These are phyloP conservation scores for Stagonosporopsis cucurbitacearum DNA, from an alignment of 2,329 filamentous ascomycete species.

Conservation along the genomic window DNA sequence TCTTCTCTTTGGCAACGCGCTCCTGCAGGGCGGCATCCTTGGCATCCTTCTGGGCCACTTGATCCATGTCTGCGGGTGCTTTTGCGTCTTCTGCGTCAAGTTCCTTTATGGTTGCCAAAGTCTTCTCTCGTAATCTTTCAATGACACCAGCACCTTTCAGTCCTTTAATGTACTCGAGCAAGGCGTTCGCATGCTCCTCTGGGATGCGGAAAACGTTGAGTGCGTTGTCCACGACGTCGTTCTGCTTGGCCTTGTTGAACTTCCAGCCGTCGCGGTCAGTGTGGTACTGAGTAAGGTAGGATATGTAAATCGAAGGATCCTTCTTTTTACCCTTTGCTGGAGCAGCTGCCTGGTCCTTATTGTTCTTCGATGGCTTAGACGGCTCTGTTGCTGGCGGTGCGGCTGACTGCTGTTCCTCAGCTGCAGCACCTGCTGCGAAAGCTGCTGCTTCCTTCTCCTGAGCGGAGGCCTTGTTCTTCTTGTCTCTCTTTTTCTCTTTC, in stretches of 20 bases:
- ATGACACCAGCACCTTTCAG: conserved; percentile 75
- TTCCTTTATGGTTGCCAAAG: conserved; percentile 64
- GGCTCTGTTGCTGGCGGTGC: conserved; percentile 1
- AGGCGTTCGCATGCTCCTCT: conserved; percentile 68
- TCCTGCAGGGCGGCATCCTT: conserved; percentile 47
- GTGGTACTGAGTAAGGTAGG: conserved; percentile 80
- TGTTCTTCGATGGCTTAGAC: conserved; percentile 3
- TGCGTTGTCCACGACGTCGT: conserved; percentile 80
- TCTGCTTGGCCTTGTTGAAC: conserved; percentile 94
- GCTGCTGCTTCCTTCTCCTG: conserved; percentile 24
- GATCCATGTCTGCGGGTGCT: conserved; percentile 42
- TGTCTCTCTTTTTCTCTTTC: conserved; percentile 22
- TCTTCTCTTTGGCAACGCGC: conserved; percentile 41
- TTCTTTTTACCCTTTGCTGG: conserved; percentile 43
- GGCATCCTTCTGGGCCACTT: conserved; percentile 43
- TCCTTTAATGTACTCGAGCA: conserved; percentile 80
- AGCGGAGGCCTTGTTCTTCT: conserved; percentile 17
- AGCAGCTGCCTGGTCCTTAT: conserved; percentile 2
- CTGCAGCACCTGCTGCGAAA: conserved; percentile 13
- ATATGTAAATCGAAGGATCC: conserved; percentile 69
- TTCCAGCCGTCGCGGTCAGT: conserved; percentile 78
- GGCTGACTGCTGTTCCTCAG: conserved; percentile 3
- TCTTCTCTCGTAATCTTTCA: conserved; percentile 70
- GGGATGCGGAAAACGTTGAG: conserved; percentile 77
- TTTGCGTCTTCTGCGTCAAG: conserved; percentile 53